Conservation (phyloP, 2,329 filamentous ascomycete genomes). For the Fusarium siculi region DNA sequence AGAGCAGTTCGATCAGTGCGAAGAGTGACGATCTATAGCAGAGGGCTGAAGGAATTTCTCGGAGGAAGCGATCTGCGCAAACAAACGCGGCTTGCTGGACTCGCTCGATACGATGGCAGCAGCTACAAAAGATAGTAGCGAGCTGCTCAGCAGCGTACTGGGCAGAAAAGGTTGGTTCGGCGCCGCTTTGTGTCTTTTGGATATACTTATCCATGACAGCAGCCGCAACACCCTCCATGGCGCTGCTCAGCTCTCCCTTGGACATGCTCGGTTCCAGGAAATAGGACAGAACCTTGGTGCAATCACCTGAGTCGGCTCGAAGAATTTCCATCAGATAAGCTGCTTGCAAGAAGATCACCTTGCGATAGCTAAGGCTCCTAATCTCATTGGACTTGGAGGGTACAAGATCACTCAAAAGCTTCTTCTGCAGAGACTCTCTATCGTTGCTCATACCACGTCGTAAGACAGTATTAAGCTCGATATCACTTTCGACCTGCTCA, state of each 20-base stretch:
- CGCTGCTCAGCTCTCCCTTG: constrained; percentile 69
- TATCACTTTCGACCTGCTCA: constrained; percentile 92
- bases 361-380: constrained; percentile 84
- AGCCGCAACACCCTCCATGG: constrained; percentile 72
- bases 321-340: constrained; percentile 90
- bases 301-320: constrained; percentile 86
- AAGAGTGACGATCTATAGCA: constrained; percentile 93
- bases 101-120: constrained; percentile 92
- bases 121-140: constrained; percentile 83
- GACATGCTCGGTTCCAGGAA: constrained; percentile 92
- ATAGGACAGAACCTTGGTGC: constrained; percentile 88
- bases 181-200: constrained; percentile 75
- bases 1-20: constrained; percentile 89
- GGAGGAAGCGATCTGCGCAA: constrained; percentile 87
- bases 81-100: constrained; percentile 87
- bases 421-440: constrained; percentile 83
- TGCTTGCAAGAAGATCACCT: constrained; percentile 91
- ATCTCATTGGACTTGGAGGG: constrained; percentile 83
- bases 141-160: constrained; percentile 91
- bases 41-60: constrained; percentile 85
- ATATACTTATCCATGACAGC: constrained; percentile 84
- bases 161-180: constrained; percentile 83
- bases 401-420: constrained; percentile 76
- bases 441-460: constrained; percentile 85
- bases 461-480: constrained; percentile 94